phyloP scores from a whole-genome alignment of 2,329 filamentous ascomycete genomes.

The Colletotrichum neosansevieriae region DNA sequence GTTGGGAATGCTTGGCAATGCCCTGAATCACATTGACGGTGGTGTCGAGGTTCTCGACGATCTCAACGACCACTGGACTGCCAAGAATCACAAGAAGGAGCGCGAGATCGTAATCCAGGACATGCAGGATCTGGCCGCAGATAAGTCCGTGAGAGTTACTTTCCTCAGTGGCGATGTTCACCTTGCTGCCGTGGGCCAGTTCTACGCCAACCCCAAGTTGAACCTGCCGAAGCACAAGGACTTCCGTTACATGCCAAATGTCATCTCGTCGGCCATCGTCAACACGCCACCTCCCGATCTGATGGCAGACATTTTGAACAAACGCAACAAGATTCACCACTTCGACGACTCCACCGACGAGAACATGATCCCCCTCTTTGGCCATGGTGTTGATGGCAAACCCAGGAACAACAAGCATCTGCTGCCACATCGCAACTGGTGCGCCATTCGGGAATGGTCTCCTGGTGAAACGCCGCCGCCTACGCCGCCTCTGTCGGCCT shows the following conservation, averaged over 20 bases:
- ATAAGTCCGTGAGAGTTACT: conserved; percentile 91
- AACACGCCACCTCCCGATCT: conserved; percentile 90
- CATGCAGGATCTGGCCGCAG: conserved; percentile 90
- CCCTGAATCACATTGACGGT: conserved; percentile 91
- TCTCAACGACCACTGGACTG: conserved; percentile 97
- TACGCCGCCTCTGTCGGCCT: conserved; percentile 69
- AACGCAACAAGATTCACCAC: conserved; percentile 85
- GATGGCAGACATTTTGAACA: conserved; percentile 92
- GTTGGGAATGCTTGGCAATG: conserved; percentile 80
- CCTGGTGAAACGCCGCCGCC: conserved; percentile 81
- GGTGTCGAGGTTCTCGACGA: conserved; percentile 93
- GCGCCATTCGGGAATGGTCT: conserved; percentile 86
- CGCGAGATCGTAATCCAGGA: conserved; percentile 89
- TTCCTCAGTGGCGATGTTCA: conserved; percentile 96
- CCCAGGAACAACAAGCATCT: conserved; percentile 91
- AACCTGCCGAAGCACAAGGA: conserved; percentile 87
- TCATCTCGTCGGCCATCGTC: conserved; percentile 93
- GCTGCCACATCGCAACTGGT: conserved; percentile 94
- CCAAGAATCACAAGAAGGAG: conserved; percentile 93
- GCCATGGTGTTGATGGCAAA: conserved; percentile 88
- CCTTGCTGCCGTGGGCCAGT: conserved; percentile 90
- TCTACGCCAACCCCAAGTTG: conserved; percentile 91
- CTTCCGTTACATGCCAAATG: conserved; percentile 95
- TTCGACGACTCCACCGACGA: conserved; percentile 86
- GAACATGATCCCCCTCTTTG: conserved; percentile 95